Percentiles rank a stretch among this genome's conserved stretches.
Evolutionary conservation across 768 basidiomycete species (phyloP).

Genomic region (Megacollybia marginata): DNA sequence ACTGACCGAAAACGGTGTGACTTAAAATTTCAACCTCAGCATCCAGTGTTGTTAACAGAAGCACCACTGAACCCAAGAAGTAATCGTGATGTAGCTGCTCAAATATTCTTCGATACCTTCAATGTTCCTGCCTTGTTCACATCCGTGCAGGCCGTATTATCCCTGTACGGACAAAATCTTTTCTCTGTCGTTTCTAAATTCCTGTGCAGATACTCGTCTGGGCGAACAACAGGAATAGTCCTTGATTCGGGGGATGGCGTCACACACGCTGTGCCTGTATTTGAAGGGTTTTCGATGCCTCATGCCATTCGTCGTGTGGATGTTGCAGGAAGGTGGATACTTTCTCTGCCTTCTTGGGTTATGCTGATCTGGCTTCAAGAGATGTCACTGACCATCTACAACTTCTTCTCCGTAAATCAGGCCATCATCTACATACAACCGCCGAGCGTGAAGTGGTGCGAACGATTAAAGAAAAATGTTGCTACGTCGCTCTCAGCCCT

Average conservation of each 20-base stretch:
- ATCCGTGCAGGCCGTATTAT: slow-evolving; percentile 94
- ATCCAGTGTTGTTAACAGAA: slow-evolving; percentile 95
- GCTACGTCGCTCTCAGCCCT: slow-evolving; percentile 90
- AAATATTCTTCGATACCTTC: slow-evolving; percentile 99
- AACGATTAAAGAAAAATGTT: slow-evolving; percentile 97
- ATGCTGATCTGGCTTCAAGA: slow-evolving; percentile 30
- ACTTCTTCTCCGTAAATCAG: slow-evolving; percentile 86
- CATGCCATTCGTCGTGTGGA: slow-evolving; percentile 96
- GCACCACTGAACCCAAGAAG: slow-evolving; percentile 94
- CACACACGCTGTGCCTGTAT: slow-evolving; percentile 97
- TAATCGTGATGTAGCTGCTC: slow-evolving; percentile 94
- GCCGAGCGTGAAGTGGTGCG: slow-evolving; percentile 96
- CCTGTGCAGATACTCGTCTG: slow-evolving; percentile 82
- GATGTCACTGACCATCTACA: slow-evolving; percentile 97
- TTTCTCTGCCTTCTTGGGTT: neutral
- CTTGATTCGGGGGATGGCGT: slow-evolving; percentile 98
- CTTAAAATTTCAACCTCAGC: slow-evolving; percentile 39
- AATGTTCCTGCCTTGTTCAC: slow-evolving; percentile 97
- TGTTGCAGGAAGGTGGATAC: slow-evolving; percentile 83
- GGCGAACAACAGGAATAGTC: slow-evolving; percentile 97
- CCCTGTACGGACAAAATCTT: slow-evolving; percentile 55
- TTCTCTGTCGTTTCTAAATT: neutral
- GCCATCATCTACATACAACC: slow-evolving; percentile 92
- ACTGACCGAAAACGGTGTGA: neutral
- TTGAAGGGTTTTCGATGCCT: slow-evolving; percentile 98